These are phyloP conservation scores for Sporopachydermia cereana DNA, from an alignment of 1,139 yeast genomes.

Conservation along the genomic window DNA sequence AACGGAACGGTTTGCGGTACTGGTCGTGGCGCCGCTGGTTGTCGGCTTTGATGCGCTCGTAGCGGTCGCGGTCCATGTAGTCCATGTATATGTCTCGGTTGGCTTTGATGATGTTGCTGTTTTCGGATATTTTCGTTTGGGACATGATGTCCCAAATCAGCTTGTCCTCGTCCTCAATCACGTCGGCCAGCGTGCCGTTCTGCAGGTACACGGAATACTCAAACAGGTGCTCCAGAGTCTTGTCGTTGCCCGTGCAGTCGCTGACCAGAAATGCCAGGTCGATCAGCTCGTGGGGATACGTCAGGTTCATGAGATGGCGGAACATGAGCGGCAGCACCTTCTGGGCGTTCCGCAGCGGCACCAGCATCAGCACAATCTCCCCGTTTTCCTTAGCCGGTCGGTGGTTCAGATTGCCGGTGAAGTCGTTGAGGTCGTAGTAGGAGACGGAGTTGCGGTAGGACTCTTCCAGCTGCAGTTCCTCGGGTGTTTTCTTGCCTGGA, in stretches of 20 bases:
- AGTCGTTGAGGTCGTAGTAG: conserved; percentile 48
- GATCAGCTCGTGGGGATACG: conserved; percentile 61
- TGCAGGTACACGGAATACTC: conserved; percentile 59
- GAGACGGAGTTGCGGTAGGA: conserved; percentile 32
- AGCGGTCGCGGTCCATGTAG: conserved; percentile 59
- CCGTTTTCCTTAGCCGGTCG: conserved; percentile 26
- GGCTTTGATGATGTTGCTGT: conserved; percentile 27
- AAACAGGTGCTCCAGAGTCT: conserved; percentile 50
- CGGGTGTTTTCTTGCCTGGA: not conserved
- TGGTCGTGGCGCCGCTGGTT: conserved; percentile 48
- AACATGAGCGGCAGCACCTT: conserved; percentile 66
- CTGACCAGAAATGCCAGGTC: conserved; percentile 72
- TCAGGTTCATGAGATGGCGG: conserved; percentile 68
- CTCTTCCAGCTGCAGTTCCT: conserved; percentile 16
- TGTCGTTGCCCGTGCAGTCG: conserved; percentile 63
- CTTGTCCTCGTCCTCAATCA: conserved; percentile 33
- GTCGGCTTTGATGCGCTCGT: conserved; percentile 43
- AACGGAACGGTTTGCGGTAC: conserved; percentile 56
- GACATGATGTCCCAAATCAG: conserved; percentile 21
- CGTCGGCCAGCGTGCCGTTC: conserved; percentile 49
- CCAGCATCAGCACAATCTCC: conserved; percentile 52
- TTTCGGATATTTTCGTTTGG: conserved; percentile 9
- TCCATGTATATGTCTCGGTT: conserved; percentile 50
- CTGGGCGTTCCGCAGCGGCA: conserved; percentile 71
- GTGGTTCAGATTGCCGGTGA: conserved; percentile 43